Base-by-base conservation (phyloP, 345 rosid species). In the sweet orange (Citrus sinensis) region DNA sequence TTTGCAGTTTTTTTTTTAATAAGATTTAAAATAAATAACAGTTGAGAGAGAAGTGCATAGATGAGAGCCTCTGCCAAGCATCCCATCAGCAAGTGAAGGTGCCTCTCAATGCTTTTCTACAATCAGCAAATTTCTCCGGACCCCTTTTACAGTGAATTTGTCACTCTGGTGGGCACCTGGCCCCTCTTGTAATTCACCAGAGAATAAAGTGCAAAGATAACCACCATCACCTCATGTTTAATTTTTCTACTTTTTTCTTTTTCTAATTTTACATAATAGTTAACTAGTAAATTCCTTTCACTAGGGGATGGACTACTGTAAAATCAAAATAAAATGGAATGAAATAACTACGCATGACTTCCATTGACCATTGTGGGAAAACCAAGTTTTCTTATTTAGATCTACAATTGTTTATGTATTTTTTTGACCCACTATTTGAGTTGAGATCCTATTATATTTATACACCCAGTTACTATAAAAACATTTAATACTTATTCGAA, bases 361-460 rank as follows among this genome's bases (percentile, higher is more conserved):
- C 51, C 51, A 42, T 42, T 42, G 51, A 42, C 55, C 16, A 59
- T 22, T 5, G 14, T 37, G 39, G 11, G 9, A 73, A 54, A 27
- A 24, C 37, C 13, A 11, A 24, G 32, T 73, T 27, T 59, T 59
- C 30, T 32, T 4, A n/a, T 37, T 40, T 37, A 37, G 27, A 17
- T 9, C 40, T 72, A 55, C 1, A 59, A 24, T 37, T 39, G 17
- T 59, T 58, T 17, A 37, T 16, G 40, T 4, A 17, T 64, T 42
- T 9, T 59, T 59, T 74, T 40, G 58, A 42, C 60, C 46, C 39
- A 20, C 42, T 30, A 29, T 7, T 42, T 46, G 17, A 46, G 51
- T 75, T 40, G 60, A 75, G 60, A 75, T 64, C 42, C 42, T 73
- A 34, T 73, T 30, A 75, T 13, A 46, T 34, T 62, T 46, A 46